These are phyloP conservation scores for Leersia perrieri DNA, from an alignment of 176 grass and related monocot species.

Conservation along the genomic window DNA sequence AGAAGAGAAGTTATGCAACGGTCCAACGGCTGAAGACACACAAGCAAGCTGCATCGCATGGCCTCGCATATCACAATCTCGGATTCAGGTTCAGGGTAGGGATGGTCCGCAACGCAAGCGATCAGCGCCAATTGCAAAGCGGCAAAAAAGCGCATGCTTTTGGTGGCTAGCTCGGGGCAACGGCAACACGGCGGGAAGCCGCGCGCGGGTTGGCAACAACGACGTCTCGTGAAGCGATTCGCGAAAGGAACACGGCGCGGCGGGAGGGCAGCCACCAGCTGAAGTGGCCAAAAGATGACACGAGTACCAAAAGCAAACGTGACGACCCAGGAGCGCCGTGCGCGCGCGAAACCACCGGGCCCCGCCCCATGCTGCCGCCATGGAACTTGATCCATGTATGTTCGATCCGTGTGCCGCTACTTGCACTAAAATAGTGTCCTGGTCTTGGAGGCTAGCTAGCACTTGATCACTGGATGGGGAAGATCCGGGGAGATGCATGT, in stretches of 20 bases:
- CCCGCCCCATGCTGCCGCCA: no score
- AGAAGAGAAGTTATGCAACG: no score
- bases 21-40: no score
- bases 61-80: no score
- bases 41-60: no score
- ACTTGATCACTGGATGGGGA: background rate
- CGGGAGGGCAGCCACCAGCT: no score
- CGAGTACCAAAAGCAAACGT: no score
- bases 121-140: background rate
- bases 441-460: background rate
- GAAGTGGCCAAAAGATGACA: no score
- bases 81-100: background rate
- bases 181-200: no score
- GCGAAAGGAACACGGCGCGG: background rate
- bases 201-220: no score
- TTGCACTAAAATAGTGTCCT: background rate
- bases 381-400: background rate
- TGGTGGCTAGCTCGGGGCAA: no score
- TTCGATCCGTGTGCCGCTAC: background rate
- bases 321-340: background rate
- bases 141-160: background rate
- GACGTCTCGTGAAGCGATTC: background rate
- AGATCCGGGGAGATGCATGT: background rate
- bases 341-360: no score
- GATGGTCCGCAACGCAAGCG: background rate